Conservation (phyloP, 2,329 filamentous ascomycete genomes). For the Venturia oleaginea region DNA sequence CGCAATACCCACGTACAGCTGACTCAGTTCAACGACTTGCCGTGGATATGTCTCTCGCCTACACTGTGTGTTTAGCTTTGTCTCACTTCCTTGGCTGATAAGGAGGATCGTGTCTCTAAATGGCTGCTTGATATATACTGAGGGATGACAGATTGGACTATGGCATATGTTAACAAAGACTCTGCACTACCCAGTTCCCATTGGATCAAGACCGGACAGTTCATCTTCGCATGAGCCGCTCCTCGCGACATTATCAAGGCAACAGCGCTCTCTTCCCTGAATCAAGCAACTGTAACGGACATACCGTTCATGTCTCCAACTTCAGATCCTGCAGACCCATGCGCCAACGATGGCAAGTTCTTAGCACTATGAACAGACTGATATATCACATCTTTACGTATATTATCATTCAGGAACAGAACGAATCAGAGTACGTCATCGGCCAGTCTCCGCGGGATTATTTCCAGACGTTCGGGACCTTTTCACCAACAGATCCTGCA, state of each 20-base stretch:
- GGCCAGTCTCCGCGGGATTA: neutral
- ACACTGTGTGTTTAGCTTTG: neutral
- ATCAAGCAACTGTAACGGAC: neutral
- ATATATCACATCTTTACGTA: neutral
- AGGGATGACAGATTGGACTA: neutral
- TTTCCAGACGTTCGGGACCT: neutral
- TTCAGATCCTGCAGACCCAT: slow-evolving; percentile 8
- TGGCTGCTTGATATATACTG: neutral
- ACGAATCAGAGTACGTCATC: neutral
- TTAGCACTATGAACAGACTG: neutral
- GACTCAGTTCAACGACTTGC: neutral
- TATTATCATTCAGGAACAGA: neutral
- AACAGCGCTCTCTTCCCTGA: neutral
- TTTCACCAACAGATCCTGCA: neutral
- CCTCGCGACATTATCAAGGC: neutral
- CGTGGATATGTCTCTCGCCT: neutral
- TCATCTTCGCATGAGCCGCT: neutral
- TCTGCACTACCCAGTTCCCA: neutral
- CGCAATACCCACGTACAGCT: neutral
- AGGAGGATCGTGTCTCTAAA: neutral
- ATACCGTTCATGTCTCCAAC: neutral
- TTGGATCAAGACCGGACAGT: neutral
- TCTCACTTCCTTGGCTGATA: neutral
- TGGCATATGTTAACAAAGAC: neutral
- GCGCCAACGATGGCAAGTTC: neutral